Conservation (phyloP, 2,329 filamentous ascomycete species). For the Botrytis porri region DNA sequence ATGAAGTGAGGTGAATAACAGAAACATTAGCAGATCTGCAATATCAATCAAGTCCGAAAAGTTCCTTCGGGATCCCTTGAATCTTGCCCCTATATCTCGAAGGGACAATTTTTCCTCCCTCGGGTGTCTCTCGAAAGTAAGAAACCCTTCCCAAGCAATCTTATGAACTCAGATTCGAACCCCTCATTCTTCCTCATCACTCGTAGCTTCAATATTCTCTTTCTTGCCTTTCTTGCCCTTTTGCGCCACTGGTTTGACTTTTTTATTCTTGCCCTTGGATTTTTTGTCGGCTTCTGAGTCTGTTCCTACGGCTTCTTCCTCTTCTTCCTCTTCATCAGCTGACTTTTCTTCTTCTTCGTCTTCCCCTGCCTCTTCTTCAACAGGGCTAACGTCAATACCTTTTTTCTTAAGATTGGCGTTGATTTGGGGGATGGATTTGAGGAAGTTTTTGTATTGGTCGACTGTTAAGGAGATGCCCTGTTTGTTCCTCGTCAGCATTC, state of each 20-base stretch:
- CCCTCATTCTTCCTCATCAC: slow-evolving; percentile 54
- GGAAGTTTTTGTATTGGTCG: slow-evolving; percentile 58
- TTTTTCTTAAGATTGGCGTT: slow-evolving; percentile 53
- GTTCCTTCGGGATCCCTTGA: neutral
- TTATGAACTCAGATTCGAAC: neutral
- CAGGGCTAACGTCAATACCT: slow-evolving; percentile 40
- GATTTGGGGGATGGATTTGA: slow-evolving; percentile 56
- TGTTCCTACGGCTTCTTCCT: neutral
- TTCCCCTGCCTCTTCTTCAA: neutral
- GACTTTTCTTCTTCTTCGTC: neutral
- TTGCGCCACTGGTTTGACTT: slow-evolving; percentile 18
- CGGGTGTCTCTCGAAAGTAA: neutral
- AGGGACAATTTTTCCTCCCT: neutral
- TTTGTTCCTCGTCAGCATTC: neutral
- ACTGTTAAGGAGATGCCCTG: slow-evolving; percentile 65
- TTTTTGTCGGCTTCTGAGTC: slow-evolving; percentile 1
- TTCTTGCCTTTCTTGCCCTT: slow-evolving; percentile 47
- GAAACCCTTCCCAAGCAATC: no score
- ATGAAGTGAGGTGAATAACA: neutral
- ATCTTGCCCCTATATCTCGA: neutral
- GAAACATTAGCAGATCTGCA: neutral
- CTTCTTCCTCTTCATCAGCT: neutral
- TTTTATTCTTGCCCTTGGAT: neutral
- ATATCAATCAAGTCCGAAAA: neutral
- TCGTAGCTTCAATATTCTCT: slow-evolving; percentile 62